phyloP scores from a whole-genome alignment of 2,329 filamentous ascomycete genomes.

The Calycina marina region DNA sequence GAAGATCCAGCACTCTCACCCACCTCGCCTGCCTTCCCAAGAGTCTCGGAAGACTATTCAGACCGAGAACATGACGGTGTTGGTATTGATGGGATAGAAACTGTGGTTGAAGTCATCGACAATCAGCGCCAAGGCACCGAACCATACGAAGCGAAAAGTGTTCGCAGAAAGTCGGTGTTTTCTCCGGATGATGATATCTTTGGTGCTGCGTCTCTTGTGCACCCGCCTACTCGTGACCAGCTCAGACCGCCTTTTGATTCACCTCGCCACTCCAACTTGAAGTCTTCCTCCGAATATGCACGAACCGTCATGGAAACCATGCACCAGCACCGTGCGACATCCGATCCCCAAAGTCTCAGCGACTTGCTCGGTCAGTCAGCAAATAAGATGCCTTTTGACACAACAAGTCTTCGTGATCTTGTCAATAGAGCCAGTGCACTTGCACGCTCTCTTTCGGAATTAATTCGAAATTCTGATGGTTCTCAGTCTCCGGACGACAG shows the following conservation, averaged over 20 bases:
- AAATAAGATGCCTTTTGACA: constrained; percentile 48
- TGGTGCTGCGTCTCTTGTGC: constrained; percentile 22
- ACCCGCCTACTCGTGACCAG: constrained; percentile 24
- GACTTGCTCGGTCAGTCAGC: constrained; percentile 22
- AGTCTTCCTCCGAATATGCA: constrained; percentile 33
- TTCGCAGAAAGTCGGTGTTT: constrained; percentile 46
- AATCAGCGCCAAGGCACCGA: constrained; percentile 13
- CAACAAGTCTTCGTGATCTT: constrained; percentile 51
- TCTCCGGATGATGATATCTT: constrained; percentile 54
- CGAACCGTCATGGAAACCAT: constrained; percentile 50
- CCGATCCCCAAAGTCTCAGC: constrained; percentile 23
- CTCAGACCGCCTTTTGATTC: constrained; percentile 12
- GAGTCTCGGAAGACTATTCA: constrained; percentile 23
- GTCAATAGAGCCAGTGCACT: constrained; percentile 47
- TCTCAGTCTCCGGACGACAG: constrained; percentile 39
- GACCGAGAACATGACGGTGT: constrained; percentile 27
- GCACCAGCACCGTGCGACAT: constrained; percentile 35
- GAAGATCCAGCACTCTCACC: constrained; percentile 29
- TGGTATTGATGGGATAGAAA: constrained; percentile 32
- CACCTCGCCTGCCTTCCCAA: constrained; percentile 17
- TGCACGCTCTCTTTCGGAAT: constrained; percentile 42
- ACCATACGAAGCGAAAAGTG: constrained; percentile 35
- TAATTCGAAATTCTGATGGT: constrained; percentile 42
- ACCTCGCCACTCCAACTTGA: constrained; percentile 15
- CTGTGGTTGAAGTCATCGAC: constrained; percentile 27